phyloP scores from a whole-genome alignment of 371 early-diverging fungal genomes.

The Mortierella sp. region DNA sequence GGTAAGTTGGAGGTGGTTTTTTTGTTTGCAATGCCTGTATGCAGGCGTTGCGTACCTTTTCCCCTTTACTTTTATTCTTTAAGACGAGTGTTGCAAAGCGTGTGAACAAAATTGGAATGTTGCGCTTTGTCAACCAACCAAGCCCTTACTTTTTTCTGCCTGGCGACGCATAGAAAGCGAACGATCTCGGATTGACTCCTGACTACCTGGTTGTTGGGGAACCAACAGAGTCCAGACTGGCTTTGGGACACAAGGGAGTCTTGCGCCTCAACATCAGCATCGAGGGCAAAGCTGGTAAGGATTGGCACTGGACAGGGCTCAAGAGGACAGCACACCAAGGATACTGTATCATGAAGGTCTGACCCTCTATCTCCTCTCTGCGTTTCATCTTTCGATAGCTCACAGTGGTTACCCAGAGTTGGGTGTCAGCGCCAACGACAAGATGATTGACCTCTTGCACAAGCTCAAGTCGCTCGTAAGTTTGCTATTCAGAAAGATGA shows the following conservation, averaged over 20 bases:
- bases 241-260: conserved; percentile 65
- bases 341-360: too few relatives aligned
- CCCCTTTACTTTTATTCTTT: not conserved
- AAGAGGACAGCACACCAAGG: not conserved
- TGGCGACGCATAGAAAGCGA: conserved; percentile 44
- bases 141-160: not conserved
- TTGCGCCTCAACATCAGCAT: conserved; percentile 55
- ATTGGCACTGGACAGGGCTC: not conserved
- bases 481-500: too few relatives aligned
- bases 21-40: too few relatives aligned
- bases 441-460: conserved; percentile 54
- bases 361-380: not conserved
- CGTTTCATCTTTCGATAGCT: conserved; percentile 16
- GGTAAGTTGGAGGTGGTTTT: conserved; percentile 24
- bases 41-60: not conserved
- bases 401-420: conserved; percentile 64
- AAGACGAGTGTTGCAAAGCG: not conserved
- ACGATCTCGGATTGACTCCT: conserved; percentile 55
- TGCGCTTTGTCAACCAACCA: not conserved
- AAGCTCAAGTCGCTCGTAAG: conserved; percentile 39
- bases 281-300: conserved; percentile 55
- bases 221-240: conserved; percentile 61
- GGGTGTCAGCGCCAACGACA: conserved; percentile 59
- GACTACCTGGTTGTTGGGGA: conserved; percentile 63
- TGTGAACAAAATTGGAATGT: not conserved